These are phyloP conservation scores for Babesia ovis DNA, from an alignment of 169 alveolate species.

Conservation along the genomic window DNA sequence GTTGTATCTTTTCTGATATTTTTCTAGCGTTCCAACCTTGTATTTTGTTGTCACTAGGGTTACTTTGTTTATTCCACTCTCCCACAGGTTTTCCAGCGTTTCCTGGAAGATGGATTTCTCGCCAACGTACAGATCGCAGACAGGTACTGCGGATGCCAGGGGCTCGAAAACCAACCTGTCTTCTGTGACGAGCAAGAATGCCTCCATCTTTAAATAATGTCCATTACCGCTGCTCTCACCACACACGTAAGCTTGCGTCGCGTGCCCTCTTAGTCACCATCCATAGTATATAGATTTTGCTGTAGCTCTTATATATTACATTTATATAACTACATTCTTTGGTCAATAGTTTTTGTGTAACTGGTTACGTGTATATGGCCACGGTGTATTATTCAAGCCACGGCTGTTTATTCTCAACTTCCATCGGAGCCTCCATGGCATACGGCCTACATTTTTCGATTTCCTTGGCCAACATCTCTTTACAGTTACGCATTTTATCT, in stretches of 20 bases:
- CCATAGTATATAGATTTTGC: too few species aligned
- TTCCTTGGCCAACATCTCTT: constrained; percentile 56
- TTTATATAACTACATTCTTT: not conserved
- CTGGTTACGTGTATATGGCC: not conserved
- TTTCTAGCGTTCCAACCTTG: constrained; percentile 11
- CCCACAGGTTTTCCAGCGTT: constrained; percentile 47
- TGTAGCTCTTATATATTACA: not conserved
- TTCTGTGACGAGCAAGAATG: constrained; percentile 24
- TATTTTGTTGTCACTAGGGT: constrained; percentile 29
- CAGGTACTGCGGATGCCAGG: constrained; percentile 12
- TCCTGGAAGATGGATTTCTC: constrained; percentile 37
- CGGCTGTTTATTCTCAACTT: constrained; percentile 19
- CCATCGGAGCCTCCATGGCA: constrained; percentile 42
- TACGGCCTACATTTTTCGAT: constrained; percentile 30
- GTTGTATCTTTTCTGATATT: constrained; percentile 1
- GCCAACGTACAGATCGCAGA: constrained; percentile 45
- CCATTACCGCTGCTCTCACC: not conserved
- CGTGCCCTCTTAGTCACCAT: not conserved
- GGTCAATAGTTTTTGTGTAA: not conserved
- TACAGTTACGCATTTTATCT: constrained; percentile 50
- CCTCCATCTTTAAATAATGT: constrained; percentile 36
- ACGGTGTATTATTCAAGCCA: constrained; percentile 13
- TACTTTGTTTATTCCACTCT: constrained; percentile 34
- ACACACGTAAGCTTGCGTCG: constrained; percentile 1
- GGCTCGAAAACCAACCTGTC: constrained; percentile 48